Percentiles rank a stretch among this genome's conserved stretches.
phyloP scores from a whole-genome alignment of 2,329 filamentous ascomycete genomes.

The Colletotrichum scovillei region DNA sequence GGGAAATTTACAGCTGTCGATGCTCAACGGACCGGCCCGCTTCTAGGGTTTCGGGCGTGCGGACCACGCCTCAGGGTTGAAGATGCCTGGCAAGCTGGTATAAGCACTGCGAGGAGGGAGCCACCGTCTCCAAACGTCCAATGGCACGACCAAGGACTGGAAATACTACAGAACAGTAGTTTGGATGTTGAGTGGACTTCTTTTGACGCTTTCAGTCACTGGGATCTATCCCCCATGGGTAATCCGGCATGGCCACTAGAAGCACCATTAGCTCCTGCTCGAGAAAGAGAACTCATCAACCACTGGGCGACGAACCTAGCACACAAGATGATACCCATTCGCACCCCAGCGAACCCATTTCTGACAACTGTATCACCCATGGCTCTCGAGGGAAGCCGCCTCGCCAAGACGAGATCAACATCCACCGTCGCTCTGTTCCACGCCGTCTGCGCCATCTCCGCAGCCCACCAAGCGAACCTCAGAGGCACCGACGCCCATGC shows the following conservation, averaged over 20 bases:
- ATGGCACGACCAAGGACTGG: too few species aligned
- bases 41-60: not conserved
- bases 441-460: slow-evolving; percentile 22
- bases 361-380: slow-evolving; percentile 11
- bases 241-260: not conserved
- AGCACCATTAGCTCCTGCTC: not conserved
- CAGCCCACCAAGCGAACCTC: slow-evolving; percentile 12
- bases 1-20: too few species aligned
- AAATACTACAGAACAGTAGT: not conserved
- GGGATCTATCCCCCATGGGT: not conserved
- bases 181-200: not conserved
- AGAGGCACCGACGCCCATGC: not conserved
- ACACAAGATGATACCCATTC: slow-evolving; percentile 13
- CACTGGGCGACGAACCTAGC: slow-evolving; percentile 24
- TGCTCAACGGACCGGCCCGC: not conserved
- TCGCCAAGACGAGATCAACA: not conserved
- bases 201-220: not conserved
- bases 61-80: not conserved
- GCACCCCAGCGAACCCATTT: slow-evolving; percentile 3
- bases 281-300: slow-evolving; percentile 11
- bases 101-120: not conserved
- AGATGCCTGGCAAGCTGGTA: too few species aligned
- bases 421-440: slow-evolving; percentile 16
- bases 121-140: not conserved
- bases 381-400: slow-evolving; percentile 14